phyloP scores from a whole-genome alignment of 176 grass and related monocot species.

The Avena insularis region DNA sequence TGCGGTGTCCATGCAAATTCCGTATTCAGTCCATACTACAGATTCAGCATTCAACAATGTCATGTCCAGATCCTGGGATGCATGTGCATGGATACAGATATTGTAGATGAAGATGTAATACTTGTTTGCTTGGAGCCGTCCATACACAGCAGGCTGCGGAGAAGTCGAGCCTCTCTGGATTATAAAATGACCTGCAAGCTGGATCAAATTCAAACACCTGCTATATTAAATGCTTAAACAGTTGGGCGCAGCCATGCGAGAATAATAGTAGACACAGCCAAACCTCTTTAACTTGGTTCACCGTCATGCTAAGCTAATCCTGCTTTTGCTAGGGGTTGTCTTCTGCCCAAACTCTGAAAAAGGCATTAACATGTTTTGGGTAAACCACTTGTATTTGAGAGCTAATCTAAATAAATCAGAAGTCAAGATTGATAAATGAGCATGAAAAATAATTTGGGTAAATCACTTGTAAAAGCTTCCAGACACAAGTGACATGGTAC shows the following conservation, averaged over 20 bases:
- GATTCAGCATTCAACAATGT: constrained; percentile 29
- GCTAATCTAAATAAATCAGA: constrained; percentile 17
- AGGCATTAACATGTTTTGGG: neutral
- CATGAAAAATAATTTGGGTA: constrained; percentile 27
- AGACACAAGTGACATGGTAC: neutral
- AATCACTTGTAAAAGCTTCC: constrained; percentile 7
- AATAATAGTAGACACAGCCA: neutral
- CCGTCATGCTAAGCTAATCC: constrained; percentile 1
- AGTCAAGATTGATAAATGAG: constrained; percentile 17
- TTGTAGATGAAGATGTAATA: constrained; percentile 7
- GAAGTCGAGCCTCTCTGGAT: neutral
- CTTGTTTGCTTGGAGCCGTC: constrained; percentile 34
- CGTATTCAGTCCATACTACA: constrained; percentile 1
- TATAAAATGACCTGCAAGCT: constrained; percentile 22
- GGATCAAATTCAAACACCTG: constrained; percentile 29
- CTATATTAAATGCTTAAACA: constrained; percentile 18
- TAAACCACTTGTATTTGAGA: constrained; percentile 15
- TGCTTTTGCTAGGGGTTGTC: constrained; percentile 15
- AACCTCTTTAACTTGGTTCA: constrained; percentile 38
- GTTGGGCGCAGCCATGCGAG: neutral
- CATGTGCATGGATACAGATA: constrained; percentile 13
- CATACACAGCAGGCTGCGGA: neutral
- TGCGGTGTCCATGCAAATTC: constrained; percentile 6
- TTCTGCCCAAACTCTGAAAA: constrained; percentile 42
- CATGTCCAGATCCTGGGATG: constrained; percentile 17